These are phyloP conservation scores for Nitzschia sp. DNA, from an alignment of 108 stramenopile species.

Conservation along the genomic window DNA sequence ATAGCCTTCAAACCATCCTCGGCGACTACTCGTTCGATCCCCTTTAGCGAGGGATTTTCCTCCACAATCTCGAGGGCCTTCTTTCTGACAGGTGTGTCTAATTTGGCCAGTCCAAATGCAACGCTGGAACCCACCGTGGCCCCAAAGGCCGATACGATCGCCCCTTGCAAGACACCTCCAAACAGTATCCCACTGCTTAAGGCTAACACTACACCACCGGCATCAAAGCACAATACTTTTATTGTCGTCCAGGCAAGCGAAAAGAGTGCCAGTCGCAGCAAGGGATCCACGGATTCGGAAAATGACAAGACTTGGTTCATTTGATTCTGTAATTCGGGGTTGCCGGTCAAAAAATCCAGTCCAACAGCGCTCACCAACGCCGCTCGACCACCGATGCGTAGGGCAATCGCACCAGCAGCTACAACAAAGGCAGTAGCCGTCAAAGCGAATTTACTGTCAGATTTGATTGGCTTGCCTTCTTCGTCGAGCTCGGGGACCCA, in stretches of 20 bases:
- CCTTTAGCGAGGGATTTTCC: constrained; percentile 81
- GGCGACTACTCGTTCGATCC: constrained; percentile 90
- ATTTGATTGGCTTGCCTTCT: constrained; percentile 55
- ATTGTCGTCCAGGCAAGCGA: constrained; percentile 74
- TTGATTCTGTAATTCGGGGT: constrained; percentile 75
- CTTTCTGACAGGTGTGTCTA: constrained; percentile 71
- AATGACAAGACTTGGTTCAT: constrained; percentile 66
- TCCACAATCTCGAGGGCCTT: constrained; percentile 79
- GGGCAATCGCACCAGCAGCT: constrained; percentile 80
- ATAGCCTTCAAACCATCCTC: constrained; percentile 91
- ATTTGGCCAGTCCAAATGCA: constrained; percentile 76
- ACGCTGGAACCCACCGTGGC: constrained; percentile 87
- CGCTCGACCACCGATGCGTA: constrained; percentile 87
- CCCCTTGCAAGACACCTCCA: constrained; percentile 90
- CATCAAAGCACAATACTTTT: constrained; percentile 85
- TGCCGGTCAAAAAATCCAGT: constrained; percentile 80
- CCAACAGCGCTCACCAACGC: constrained; percentile 81
- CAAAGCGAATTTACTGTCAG: constrained; percentile 69
- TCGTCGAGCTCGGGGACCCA: constrained; percentile 62
- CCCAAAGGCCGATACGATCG: constrained; percentile 68
- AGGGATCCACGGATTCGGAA: constrained; percentile 58
- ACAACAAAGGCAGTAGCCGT: constrained; percentile 82
- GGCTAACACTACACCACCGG: constrained; percentile 80
- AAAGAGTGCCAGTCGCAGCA: constrained; percentile 52
- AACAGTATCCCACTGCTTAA: constrained; percentile 87